Evolutionary conservation across 805 yeast species (phyloP).

Genomic region (Saccharomycopsis malanga): DNA sequence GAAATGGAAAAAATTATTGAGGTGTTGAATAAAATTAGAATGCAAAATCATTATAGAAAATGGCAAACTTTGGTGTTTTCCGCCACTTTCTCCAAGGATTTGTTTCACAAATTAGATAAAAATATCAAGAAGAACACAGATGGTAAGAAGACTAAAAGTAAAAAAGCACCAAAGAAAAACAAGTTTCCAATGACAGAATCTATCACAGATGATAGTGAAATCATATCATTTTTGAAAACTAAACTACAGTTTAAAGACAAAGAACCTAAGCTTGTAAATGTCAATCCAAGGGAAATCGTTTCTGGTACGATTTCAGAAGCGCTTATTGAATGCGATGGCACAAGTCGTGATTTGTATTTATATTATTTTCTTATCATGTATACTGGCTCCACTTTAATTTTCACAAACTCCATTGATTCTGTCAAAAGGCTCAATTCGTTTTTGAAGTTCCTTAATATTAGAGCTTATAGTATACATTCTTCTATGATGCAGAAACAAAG

Average conservation of each 20-base stretch:
- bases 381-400: conserved; percentile 84
- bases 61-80: conserved; percentile 92
- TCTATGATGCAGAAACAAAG: conserved; percentile 94
- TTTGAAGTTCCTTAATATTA: conserved; percentile 59
- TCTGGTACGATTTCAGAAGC: conserved; percentile 76
- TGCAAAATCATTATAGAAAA: conserved; percentile 33
- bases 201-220: conserved; percentile 45
- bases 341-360: conserved; percentile 82
- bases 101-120: conserved; percentile 64
- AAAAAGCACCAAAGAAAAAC: conserved; percentile 22
- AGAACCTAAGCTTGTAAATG: conserved; percentile 68
- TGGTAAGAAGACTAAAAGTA: conserved; percentile 21
- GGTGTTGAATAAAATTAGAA: conserved; percentile 47
- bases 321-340: conserved; percentile 73
- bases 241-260: conserved; percentile 66
- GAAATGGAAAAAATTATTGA: conserved; percentile 81
- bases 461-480: conserved; percentile 77
- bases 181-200: conserved; percentile 29
- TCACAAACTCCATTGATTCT: conserved; percentile 92
- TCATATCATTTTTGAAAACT: conserved; percentile 54
- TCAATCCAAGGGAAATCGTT: conserved; percentile 77
- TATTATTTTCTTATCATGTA: conserved; percentile 82
- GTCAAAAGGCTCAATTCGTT: conserved; percentile 80
- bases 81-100: conserved; percentile 82
- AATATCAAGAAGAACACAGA: conserved; percentile 28